These are phyloP conservation scores for Fusarium sambucinum DNA, from an alignment of 2,329 filamentous ascomycete species.

Conservation along the genomic window DNA sequence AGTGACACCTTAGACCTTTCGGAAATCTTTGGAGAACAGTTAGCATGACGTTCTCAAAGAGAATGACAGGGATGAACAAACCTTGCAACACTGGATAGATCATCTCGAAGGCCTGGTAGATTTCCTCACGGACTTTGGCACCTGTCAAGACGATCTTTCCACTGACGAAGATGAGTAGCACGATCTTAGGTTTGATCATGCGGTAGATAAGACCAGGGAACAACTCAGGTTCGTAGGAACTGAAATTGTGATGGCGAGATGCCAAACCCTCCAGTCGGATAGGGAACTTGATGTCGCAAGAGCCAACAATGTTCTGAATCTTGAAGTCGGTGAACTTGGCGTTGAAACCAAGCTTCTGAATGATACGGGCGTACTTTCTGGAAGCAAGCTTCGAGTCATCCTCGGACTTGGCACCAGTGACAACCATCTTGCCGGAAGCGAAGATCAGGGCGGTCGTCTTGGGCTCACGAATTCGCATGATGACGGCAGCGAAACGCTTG, in stretches of 20 bases:
- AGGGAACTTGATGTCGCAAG: constrained; percentile 99
- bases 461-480: constrained; percentile 99
- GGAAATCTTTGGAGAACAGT: constrained; percentile 60
- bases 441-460: constrained; percentile 99
- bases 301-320: constrained; percentile 99
- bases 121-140: constrained; percentile 97
- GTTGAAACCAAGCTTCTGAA: constrained; percentile 99
- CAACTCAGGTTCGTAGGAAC: constrained; percentile 96
- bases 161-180: constrained; percentile 96
- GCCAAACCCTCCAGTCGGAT: constrained; percentile 96
- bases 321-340: constrained; percentile 99
- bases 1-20: constrained; percentile 62
- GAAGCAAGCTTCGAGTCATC: constrained; percentile 97
- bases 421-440: constrained; percentile 98
- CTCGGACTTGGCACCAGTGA: constrained; percentile 97
- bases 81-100: constrained; percentile 96
- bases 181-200: constrained; percentile 99
- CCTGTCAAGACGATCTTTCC: constrained; percentile 98
- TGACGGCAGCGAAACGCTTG: constrained; percentile 97
- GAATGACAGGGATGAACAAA: constrained; percentile 56
- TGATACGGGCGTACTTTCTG: constrained; percentile 98
- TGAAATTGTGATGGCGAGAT: constrained; percentile 98
- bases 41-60: not conserved
- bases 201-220: constrained; percentile 99
- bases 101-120: constrained; percentile 96